A percentile compares a stretch with the other conserved stretches of the same genome.
These are phyloP conservation scores for Cutaneotrichosporon curvatum DNA, from an alignment of 1,284 basidiomycete species.

Conservation along the genomic window DNA sequence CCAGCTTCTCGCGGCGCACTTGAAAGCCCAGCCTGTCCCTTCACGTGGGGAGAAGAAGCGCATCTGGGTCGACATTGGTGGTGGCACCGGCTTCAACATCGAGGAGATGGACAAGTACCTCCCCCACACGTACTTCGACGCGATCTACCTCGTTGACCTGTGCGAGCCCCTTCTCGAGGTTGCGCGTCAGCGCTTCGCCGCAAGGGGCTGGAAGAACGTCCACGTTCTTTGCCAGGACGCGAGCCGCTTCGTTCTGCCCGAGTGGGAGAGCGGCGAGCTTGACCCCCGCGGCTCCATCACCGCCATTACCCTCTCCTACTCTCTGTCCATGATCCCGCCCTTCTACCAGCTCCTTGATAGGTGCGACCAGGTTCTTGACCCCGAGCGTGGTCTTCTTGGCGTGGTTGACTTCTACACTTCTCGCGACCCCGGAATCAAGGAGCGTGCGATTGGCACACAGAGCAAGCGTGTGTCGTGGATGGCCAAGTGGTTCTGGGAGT, in stretches of 20 bases:
- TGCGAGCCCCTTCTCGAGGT: constrained; percentile 68
- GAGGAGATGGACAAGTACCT: constrained; percentile 69
- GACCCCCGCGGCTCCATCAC: constrained; percentile 56
- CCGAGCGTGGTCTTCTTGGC: constrained; percentile 59
- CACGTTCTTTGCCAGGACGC: constrained; percentile 71
- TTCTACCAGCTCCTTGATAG: constrained; percentile 65
- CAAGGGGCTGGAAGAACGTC: constrained; percentile 67
- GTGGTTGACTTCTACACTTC: constrained; percentile 79
- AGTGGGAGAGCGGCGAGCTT: constrained; percentile 51
- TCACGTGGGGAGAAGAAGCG: constrained; percentile 24
- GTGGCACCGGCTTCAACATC: constrained; percentile 76
- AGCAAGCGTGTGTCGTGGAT: constrained; percentile 66
- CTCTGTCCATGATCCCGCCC: constrained; percentile 66
- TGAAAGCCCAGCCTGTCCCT: constrained; percentile 49
- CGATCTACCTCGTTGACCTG: constrained; percentile 67
- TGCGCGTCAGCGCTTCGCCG: constrained; percentile 61
- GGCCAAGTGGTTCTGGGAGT: constrained; percentile 72
- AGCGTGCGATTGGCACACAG: constrained; percentile 58
- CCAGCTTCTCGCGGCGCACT: constrained; percentile 60
- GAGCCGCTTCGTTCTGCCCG: constrained; percentile 59
- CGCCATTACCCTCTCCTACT: constrained; percentile 64
- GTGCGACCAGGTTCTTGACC: constrained; percentile 62
- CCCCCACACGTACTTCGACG: constrained; percentile 58
- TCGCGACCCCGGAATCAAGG: constrained; percentile 54
- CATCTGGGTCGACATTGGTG: constrained; percentile 77